Evolutionary conservation across 441 rosid genomes (phyloP).

Genomic region (Arabidopsis lyrata): DNA sequence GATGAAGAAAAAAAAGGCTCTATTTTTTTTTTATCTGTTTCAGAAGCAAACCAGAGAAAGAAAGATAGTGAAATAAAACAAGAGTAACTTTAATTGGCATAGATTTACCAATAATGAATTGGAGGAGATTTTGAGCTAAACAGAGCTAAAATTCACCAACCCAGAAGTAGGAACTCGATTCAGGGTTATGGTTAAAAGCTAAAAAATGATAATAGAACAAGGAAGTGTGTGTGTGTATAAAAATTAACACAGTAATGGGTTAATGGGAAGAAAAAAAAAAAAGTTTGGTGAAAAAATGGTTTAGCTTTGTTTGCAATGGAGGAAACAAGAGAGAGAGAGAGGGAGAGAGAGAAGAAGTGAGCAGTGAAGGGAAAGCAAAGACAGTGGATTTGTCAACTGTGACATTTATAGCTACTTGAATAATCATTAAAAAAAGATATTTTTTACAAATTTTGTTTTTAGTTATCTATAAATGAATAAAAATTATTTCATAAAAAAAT

Average conservation of each 20-base stretch:
- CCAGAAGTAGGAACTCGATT: background rate
- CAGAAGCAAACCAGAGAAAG: slow-evolving; percentile 39
- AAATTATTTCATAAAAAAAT: background rate
- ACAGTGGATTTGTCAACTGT: slow-evolving; percentile 40
- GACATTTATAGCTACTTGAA: slow-evolving; percentile 53
- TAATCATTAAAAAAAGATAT: background rate
- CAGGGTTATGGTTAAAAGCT: slow-evolving; percentile 29
- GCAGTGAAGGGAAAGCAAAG: slow-evolving; percentile 64
- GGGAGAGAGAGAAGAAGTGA: slow-evolving; percentile 46
- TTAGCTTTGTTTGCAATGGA: slow-evolving; percentile 85
- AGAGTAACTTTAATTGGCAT: slow-evolving; percentile 52
- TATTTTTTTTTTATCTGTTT: slow-evolving; percentile 37
- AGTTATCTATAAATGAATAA: background rate
- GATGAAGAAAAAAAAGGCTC: slow-evolving; percentile 44
- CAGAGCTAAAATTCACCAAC: slow-evolving; percentile 17
- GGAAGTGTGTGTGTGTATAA: slow-evolving; percentile 32
- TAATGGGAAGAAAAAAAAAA: slow-evolving; percentile 19
- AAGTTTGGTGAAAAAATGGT: slow-evolving; percentile 58
- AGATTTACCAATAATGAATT: slow-evolving; percentile 52
- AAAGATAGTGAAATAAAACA: slow-evolving; percentile 12
- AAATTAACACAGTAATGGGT: slow-evolving; percentile 16
- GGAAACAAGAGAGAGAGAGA: slow-evolving; percentile 62
- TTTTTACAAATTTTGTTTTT: background rate
- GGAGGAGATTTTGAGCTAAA: too few relatives aligned
- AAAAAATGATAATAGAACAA: slow-evolving; percentile 31